Evolutionary conservation across 805 yeast genomes (phyloP).

Genomic region (Torulaspora gathmanii): DNA sequence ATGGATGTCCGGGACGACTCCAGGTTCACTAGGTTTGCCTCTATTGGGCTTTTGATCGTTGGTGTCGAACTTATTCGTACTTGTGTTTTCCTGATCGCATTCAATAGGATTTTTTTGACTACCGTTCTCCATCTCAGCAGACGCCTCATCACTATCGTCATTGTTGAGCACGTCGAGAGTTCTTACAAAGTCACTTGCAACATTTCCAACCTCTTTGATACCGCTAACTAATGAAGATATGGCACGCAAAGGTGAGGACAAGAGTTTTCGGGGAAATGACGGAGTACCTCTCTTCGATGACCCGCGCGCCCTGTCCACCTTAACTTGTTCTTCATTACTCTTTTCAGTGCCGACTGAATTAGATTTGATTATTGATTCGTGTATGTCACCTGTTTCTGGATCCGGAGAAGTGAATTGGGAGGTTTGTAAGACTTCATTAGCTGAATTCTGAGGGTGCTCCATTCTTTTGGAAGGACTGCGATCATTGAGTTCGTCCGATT

Average conservation of each 20-base stretch:
- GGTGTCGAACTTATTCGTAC: too few species aligned
- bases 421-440: too few species aligned
- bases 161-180: constrained; percentile 15
- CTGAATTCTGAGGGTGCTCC: too few species aligned
- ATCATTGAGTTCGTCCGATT: too few species aligned
- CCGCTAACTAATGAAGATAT: constrained; percentile 12
- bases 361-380: too few species aligned
- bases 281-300: background rate
- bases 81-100: background rate
- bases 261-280: constrained; percentile 1
- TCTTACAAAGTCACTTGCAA: constrained; percentile 17
- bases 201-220: constrained; percentile 14
- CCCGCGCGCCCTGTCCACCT: background rate
- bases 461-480: too few species aligned
- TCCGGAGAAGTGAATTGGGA: background rate
- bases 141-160: background rate
- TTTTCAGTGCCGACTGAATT: too few species aligned
- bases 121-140: background rate
- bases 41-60: too few species aligned
- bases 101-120: background rate
- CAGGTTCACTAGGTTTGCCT: too few species aligned
- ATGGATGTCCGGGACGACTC: too few species aligned
- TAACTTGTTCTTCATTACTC: too few species aligned
- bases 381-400: background rate
- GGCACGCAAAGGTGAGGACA: constrained; percentile 19